These are phyloP conservation scores for Ceriops decandra DNA, from an alignment of 345 rosid genomes.

Conservation along the genomic window DNA sequence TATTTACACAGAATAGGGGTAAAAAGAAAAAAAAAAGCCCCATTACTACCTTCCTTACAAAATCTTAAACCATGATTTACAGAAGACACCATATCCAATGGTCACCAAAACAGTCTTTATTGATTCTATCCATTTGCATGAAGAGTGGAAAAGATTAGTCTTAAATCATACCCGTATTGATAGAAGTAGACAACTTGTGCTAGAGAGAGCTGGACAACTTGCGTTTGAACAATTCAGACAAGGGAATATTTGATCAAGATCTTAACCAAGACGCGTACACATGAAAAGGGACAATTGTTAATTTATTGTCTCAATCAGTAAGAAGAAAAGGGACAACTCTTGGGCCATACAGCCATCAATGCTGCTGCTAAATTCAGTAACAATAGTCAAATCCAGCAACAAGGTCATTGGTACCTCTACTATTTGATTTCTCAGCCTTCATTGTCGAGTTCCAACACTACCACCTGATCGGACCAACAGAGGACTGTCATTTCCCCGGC, in stretches of 20 bases:
- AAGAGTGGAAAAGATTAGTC: too few species aligned
- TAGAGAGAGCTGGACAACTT: too few species aligned
- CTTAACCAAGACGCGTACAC: background rate
- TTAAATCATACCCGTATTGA: too few species aligned
- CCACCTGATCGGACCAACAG: background rate
- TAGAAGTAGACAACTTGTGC: too few species aligned
- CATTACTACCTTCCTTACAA: too few species aligned
- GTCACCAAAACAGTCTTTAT: too few species aligned
- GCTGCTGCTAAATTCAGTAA: background rate
- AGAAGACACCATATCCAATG: too few species aligned
- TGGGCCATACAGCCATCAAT: slow-evolving; percentile 5
- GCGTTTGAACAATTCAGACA: too few species aligned
- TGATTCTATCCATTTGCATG: too few species aligned
- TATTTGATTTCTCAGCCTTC: background rate
- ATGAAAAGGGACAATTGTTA: background rate
- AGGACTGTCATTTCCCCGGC: background rate
- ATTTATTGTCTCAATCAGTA: background rate
- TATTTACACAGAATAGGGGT: too few species aligned
- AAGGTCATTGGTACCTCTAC: background rate
- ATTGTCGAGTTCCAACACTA: slow-evolving; percentile 2
- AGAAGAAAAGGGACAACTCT: background rate
- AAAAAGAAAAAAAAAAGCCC: too few species aligned
- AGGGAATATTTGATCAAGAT: slow-evolving; percentile 2
- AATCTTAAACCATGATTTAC: too few species aligned
- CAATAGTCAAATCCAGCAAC: background rate